Conservation (phyloP, 768 basidiomycete genomes). For the Termitomyces sp. region DNA sequence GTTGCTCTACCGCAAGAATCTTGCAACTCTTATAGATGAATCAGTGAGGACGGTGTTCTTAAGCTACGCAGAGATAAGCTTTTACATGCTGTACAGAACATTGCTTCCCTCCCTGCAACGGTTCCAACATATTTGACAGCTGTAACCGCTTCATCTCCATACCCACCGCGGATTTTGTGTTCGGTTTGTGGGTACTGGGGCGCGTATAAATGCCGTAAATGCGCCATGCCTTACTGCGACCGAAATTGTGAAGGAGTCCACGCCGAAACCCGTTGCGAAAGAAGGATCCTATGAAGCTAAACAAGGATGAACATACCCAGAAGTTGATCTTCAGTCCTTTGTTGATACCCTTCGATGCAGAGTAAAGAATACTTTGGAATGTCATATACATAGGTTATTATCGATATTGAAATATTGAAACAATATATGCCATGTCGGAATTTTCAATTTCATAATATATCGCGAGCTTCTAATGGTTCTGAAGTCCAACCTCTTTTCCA, state of each 20-base stretch:
- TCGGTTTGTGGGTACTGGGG: conserved; percentile 89
- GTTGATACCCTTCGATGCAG: background rate
- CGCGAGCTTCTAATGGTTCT: no score
- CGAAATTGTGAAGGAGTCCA: conserved; percentile 71
- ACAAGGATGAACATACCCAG: background rate
- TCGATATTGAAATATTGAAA: no score
- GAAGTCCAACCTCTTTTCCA: no score
- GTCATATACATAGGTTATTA: no score
- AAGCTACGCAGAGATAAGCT: background rate
- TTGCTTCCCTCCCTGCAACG: conserved; percentile 47
- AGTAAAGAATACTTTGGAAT: no score
- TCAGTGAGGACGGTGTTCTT: conserved; percentile 51
- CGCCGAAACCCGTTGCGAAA: conserved; percentile 77
- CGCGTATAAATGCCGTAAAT: conserved; percentile 72
- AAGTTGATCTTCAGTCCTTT: background rate
- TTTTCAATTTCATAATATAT: no score
- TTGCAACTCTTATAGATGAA: conserved; percentile 72
- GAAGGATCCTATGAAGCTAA: conserved; percentile 49
- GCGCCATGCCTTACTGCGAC: conserved; percentile 76
- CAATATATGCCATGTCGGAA: no score
- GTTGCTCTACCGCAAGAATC: conserved; percentile 78
- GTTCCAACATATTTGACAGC: conserved; percentile 74
- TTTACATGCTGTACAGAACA: conserved; percentile 39
- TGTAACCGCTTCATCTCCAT: conserved; percentile 49
- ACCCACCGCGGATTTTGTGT: conserved; percentile 72